Conservation (phyloP, 139 green algal genomes). For the Chlorella ohadii region DNA sequence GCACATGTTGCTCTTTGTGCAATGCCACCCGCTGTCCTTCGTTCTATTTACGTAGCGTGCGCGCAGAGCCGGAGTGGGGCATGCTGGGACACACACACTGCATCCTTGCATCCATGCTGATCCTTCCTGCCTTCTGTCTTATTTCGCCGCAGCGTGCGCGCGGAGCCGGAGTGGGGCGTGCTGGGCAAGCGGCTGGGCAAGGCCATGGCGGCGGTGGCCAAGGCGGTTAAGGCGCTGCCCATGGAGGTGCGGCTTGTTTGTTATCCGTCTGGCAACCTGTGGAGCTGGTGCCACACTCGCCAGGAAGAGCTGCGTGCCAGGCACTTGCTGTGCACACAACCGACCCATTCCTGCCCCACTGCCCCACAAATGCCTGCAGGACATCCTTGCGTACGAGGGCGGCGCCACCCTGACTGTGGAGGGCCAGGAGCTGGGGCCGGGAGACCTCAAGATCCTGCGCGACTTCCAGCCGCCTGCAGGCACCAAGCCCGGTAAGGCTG, state of each 20-base stretch:
- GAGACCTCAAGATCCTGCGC: slow-evolving; percentile 87
- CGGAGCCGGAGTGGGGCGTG: slow-evolving; percentile 87
- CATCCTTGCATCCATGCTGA: too few relatives aligned
- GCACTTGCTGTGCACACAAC: too few relatives aligned
- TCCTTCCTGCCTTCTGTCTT: too few relatives aligned
- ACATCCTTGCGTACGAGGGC: slow-evolving; percentile 77
- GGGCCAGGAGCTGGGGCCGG: slow-evolving; percentile 67
- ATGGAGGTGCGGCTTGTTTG: neutral
- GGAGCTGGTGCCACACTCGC: too few relatives aligned
- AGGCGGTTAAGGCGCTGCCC: slow-evolving; percentile 64
- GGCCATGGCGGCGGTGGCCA: slow-evolving; percentile 76
- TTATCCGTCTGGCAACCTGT: too few relatives aligned
- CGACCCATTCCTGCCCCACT: too few relatives aligned
- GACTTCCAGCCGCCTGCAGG: slow-evolving; percentile 82
- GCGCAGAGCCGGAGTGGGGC: too few relatives aligned
- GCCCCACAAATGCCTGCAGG: neutral
- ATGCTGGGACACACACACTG: too few relatives aligned
- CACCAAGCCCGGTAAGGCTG: slow-evolving; percentile 1
- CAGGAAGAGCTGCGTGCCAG: too few relatives aligned
- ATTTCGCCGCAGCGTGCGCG: slow-evolving; percentile 52
- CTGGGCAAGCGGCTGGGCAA: slow-evolving; percentile 92
- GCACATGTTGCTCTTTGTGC: too few relatives aligned
- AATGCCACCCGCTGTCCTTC: neutral
- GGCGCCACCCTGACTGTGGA: slow-evolving; percentile 67
- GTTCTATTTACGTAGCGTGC: too few relatives aligned